A percentile compares a stretch with the other conserved stretches of the same genome.
Conservation (phyloP, 2,329 filamentous ascomycete species). For the Blastomyces silverae region DNA sequence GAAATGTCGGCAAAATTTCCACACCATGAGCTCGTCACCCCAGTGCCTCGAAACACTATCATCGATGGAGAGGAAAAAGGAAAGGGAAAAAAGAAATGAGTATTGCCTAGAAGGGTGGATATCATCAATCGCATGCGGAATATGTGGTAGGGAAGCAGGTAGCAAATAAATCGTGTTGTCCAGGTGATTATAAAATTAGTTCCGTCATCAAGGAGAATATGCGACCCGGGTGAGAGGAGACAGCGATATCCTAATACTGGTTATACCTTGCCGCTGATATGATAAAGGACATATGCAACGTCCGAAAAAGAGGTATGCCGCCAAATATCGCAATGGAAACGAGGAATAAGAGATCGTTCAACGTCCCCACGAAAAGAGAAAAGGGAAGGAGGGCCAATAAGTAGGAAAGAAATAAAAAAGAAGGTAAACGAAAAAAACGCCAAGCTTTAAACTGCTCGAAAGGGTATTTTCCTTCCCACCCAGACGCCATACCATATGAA, state of each 20-base stretch:
- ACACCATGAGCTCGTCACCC: neutral
- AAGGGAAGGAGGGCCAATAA: neutral
- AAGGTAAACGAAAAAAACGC: slow-evolving; percentile 4
- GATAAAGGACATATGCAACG: slow-evolving; percentile 2
- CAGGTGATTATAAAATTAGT: slow-evolving; percentile 5
- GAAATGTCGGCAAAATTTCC: neutral
- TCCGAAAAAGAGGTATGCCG: neutral
- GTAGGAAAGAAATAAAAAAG: neutral
- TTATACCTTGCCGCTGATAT: neutral
- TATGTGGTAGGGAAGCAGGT: neutral
- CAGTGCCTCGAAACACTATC: neutral
- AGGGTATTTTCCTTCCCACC: slow-evolving; percentile 19
- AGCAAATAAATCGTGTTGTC: neutral
- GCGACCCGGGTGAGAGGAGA: neutral
- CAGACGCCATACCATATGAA: slow-evolving; percentile 10
- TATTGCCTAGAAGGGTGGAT: neutral
- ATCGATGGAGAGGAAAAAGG: neutral
- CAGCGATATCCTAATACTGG: neutral
- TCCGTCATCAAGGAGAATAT: neutral
- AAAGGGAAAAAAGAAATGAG: neutral
- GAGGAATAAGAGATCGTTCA: neutral
- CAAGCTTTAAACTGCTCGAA: slow-evolving; percentile 5
- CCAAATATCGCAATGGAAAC: neutral
- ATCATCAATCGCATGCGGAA: neutral
- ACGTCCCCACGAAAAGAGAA: neutral